Conservation (phyloP, 164 flowering plant genomes). For the Liriodendron chinense region DNA sequence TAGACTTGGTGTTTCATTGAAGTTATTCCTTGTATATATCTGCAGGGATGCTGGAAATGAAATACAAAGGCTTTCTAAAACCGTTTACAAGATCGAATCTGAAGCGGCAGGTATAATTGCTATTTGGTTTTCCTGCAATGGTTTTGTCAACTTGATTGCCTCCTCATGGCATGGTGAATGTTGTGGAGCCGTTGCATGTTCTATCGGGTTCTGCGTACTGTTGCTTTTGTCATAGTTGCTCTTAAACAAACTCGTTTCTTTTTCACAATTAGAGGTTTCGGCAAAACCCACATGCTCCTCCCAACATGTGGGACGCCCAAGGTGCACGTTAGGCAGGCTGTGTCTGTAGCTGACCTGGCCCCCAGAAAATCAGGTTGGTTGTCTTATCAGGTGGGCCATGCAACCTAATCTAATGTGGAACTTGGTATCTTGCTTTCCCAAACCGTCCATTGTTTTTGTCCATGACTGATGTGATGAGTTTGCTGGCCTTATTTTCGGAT, state of each 20-base stretch:
- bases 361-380: too few species aligned
- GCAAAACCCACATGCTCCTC: background rate
- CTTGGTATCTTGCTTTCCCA: too few species aligned
- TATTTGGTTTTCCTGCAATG: background rate
- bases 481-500: too few species aligned
- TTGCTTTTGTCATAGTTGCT: background rate
- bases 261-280: too few species aligned
- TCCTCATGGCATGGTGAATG: background rate
- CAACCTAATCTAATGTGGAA: too few species aligned
- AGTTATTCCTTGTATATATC: background rate
- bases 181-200: too few species aligned
- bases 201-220: too few species aligned
- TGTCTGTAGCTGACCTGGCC: background rate
- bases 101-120: constrained; percentile 63
- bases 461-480: too few species aligned
- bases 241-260: background rate
- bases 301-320: background rate
- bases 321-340: background rate
- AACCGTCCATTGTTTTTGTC: too few species aligned
- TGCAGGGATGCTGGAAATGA: constrained; percentile 63
- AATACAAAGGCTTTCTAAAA: constrained; percentile 59
- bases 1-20: background rate
- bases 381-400: too few species aligned
- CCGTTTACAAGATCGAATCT: constrained; percentile 59
- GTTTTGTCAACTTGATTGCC: background rate